A percentile compares a stretch with the other conserved stretches of the same genome.
Evolutionary conservation across 305 asterid species (phyloP).

Genomic region (Withania somnifera): DNA sequence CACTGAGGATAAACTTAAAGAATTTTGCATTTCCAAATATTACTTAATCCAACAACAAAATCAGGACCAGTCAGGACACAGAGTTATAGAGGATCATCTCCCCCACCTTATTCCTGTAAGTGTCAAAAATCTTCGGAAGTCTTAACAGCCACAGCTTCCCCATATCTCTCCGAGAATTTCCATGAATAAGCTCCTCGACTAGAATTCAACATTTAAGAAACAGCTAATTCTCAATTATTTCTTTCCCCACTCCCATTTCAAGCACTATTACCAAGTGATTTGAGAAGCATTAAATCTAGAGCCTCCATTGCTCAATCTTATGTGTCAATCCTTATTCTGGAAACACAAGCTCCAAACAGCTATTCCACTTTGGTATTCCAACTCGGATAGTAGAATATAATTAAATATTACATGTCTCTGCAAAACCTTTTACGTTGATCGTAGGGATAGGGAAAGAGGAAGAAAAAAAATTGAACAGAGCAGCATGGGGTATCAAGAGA

Average conservation of each 20-base stretch:
- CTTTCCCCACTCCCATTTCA: background rate
- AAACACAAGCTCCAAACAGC: background rate
- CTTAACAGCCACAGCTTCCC: background rate
- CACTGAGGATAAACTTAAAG: background rate
- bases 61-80: background rate
- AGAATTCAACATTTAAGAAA: background rate
- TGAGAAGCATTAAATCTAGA: background rate
- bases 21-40: background rate
- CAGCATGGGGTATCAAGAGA: background rate
- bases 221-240: slow-evolving; percentile 1
- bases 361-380: background rate
- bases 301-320: background rate
- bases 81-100: background rate
- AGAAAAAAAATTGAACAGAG: background rate
- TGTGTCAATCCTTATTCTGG: background rate
- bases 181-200: background rate
- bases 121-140: background rate
- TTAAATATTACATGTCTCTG: background rate
- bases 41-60: background rate
- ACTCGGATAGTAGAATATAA: background rate
- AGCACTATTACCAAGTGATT: background rate
- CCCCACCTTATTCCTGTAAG: background rate
- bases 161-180: background rate
- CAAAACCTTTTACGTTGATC: background rate
- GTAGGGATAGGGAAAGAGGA: background rate